A percentile compares a stretch with the other conserved stretches of the same genome.
Conservation (phyloP, 345 rosid species). For the Acer negundo region DNA sequence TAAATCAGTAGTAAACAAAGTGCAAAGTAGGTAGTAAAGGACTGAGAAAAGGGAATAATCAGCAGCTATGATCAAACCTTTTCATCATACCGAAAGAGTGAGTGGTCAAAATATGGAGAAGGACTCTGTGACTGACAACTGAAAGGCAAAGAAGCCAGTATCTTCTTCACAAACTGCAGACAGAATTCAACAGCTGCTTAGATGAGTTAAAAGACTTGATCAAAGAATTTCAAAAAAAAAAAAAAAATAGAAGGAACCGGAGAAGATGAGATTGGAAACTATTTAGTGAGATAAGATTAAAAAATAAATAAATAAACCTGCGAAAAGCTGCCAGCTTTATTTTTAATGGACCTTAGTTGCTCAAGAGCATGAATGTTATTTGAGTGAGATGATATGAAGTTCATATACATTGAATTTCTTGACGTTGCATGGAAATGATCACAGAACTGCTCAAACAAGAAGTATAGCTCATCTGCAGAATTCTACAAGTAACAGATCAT, state of each 20-base stretch:
- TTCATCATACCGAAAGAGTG: slow-evolving; percentile 90
- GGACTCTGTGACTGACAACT: slow-evolving; percentile 92
- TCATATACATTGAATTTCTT: slow-evolving; percentile 61
- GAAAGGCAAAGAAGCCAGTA: slow-evolving; percentile 77
- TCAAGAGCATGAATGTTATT: slow-evolving; percentile 75
- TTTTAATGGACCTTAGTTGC: slow-evolving; percentile 66
- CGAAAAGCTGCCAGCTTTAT: slow-evolving; percentile 56
- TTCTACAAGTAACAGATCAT: slow-evolving; percentile 54
- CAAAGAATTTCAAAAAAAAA: too few species aligned
- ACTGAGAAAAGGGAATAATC: not conserved
- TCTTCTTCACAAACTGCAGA: slow-evolving; percentile 87
- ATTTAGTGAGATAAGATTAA: not conserved
- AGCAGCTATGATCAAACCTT: slow-evolving; percentile 53
- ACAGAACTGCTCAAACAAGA: slow-evolving; percentile 76
- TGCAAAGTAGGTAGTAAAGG: not conserved
- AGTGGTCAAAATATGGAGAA: slow-evolving; percentile 97
- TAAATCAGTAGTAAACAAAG: slow-evolving; percentile 7
- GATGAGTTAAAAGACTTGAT: slow-evolving; percentile 13
- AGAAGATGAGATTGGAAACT: not conserved
- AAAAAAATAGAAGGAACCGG: not conserved
- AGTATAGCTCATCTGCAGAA: slow-evolving; percentile 81
- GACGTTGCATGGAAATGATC: slow-evolving; percentile 78
- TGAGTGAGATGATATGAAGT: slow-evolving; percentile 86
- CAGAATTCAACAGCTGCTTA: slow-evolving; percentile 28
- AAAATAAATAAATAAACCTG: slow-evolving; percentile 46